Conservation (phyloP, 768 basidiomycete genomes). For the Leucocoprinus leucothites region DNA sequence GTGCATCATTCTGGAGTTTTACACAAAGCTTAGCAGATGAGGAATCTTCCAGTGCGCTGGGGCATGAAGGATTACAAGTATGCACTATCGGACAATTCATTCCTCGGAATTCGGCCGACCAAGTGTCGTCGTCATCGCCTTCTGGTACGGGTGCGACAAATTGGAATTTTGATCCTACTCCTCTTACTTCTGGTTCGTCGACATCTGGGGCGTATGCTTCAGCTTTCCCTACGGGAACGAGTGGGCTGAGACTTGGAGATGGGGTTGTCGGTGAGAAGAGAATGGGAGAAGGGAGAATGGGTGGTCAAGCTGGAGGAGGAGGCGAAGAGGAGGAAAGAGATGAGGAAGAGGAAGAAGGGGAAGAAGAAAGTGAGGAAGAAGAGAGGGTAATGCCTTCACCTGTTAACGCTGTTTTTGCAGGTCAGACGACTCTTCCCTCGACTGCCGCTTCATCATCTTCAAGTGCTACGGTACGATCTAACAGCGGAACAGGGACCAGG, state of each 20-base stretch:
- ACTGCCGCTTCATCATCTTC: constrained; percentile 19
- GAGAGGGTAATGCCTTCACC: constrained; percentile 35
- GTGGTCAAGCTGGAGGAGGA: no score
- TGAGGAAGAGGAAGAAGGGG: background rate
- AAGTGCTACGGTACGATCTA: constrained; percentile 14
- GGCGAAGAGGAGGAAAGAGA: background rate
- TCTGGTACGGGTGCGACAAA: no score
- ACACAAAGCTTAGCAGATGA: background rate
- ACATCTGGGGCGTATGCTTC: background rate
- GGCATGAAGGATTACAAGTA: constrained; percentile 71
- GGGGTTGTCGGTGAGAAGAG: no score
- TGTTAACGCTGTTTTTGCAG: constrained; percentile 15
- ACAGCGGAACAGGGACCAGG: no score
- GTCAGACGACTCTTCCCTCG: background rate
- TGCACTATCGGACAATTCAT: constrained; percentile 79
- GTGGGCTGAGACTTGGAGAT: no score
- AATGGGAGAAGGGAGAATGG: no score
- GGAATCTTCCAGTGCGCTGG: constrained; percentile 19
- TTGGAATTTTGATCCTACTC: no score
- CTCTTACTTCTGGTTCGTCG: constrained; percentile 3
- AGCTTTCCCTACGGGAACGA: background rate
- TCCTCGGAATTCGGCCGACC: constrained; percentile 46
- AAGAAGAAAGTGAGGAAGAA: constrained; percentile 27
- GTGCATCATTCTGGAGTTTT: background rate
- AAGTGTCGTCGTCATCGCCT: no score